Base-by-base conservation (phyloP, 805 yeast species). In the Allodekkera sacchari region DNA sequence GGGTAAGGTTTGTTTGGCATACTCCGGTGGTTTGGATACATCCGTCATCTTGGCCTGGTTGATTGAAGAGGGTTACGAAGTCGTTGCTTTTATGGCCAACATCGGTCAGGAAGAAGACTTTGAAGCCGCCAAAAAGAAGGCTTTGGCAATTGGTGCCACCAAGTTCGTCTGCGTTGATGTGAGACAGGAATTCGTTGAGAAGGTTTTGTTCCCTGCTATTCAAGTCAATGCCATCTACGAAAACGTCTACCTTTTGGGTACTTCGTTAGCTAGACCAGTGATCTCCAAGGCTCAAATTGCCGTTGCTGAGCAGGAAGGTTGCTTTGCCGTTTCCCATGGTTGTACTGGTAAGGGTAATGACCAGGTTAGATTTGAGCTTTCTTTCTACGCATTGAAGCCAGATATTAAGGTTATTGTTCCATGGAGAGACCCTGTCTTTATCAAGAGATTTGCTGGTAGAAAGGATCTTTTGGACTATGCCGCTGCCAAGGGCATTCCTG, bases 291-390 rank as follows among this genome's bases (percentile, higher is more conserved):
- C 98, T 31, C 98, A 92, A 68, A 92, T 92, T 59, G 73, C 82
- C 53, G 96, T 85, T 43, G 99, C 99, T 41, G 94, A 87, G 66
- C 74, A 83, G 52, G 94, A 92, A 63, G 96, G 96, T 44, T 92
- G 98, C 72, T 87, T 89, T 51, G 97, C 97, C 33, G 98, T 92
- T 30, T 77, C 95, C 30, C 99, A 92, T 63, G 99, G 99, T 43
- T 92, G 98, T 68, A 92, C 99, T 47, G 99, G 99, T 68, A 92
- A 92, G 70, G 99, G 99, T 67, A 92, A 92, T 60, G 99, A 92
- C 64, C 98, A 92, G 68, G 96, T 92, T 45, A 82, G 99, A 66
- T 92, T 92, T 59, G 99, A 92, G 67, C 71, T 92, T 40, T 80
- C 94, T 7, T 92, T 92, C 73, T 92, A 92, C 63, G 99, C 97